Percentiles rank a stretch among this genome's conserved stretches.
These are phyloP conservation scores for Salix caprea DNA, from an alignment of 345 rosid genomes.

Conservation along the genomic window DNA sequence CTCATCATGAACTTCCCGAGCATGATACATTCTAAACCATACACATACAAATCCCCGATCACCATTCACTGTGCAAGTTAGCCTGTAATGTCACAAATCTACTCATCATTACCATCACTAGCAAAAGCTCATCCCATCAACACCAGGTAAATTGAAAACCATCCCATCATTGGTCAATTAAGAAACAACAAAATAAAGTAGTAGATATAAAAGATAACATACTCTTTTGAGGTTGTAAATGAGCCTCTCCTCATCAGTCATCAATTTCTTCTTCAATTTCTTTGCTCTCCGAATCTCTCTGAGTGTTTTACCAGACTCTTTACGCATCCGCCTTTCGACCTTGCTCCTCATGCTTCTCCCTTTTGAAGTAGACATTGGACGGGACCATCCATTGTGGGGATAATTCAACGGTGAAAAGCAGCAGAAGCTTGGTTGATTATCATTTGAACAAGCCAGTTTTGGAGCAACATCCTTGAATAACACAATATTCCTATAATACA, in stretches of 20 bases:
- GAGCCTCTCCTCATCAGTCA: conserved; percentile 96
- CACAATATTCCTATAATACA: conserved; percentile 32
- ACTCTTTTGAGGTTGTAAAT: conserved; percentile 91
- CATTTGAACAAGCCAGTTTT: conserved; percentile 8
- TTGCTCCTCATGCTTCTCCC: conserved; percentile 93
- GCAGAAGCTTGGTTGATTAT: conserved; percentile 9
- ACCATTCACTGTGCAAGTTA: too few relatives aligned
- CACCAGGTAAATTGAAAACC: too few relatives aligned
- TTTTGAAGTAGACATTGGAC: conserved; percentile 71
- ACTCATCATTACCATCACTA: too few relatives aligned
- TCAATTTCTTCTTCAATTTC: conserved; percentile 83
- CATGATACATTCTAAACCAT: neutral
- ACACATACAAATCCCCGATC: too few relatives aligned
- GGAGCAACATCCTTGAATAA: conserved; percentile 24
- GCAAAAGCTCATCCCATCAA: too few relatives aligned
- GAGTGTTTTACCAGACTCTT: conserved; percentile 80
- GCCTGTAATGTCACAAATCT: too few relatives aligned
- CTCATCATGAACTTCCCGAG: neutral
- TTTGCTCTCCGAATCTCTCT: conserved; percentile 90
- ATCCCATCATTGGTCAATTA: neutral
- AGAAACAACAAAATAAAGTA: neutral
- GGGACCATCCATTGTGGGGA: conserved; percentile 36
- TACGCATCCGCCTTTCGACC: conserved; percentile 87
- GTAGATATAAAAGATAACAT: conserved; percentile 12
- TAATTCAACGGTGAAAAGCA: conserved; percentile 4